Base-by-base conservation (phyloP, 495 filamentous ascomycete genomes). In the Podospora pseudocomata region DNA sequence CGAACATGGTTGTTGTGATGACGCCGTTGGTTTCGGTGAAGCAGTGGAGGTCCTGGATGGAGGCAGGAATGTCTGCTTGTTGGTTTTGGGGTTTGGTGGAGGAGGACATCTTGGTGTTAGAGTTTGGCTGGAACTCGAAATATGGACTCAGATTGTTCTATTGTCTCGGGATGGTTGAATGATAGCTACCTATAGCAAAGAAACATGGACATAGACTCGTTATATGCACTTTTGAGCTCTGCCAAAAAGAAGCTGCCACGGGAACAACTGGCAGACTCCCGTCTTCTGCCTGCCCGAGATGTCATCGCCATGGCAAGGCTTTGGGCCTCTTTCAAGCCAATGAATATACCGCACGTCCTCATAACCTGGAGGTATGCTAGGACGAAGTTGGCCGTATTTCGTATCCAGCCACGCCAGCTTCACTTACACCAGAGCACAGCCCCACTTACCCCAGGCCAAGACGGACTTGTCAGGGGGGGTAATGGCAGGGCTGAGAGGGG, bases 1-100 rank as follows among this genome's bases (percentile, higher is more conserved):
- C 81, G 71, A 77, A 73, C 77, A 78, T 80, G 65, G 78, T 88
- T 4, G 84, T 82, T 5, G 84, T 87, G 67, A 87, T 82, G 55
- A 88, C 80, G 56, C 86, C 85, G 59, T 86, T 79, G 30, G 86
- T 87, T 63, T 88, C 86, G 70, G 82, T 84, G 82, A 86, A 89
- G 79, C 85, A 87, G 75, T 81, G 80, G 2, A 81, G 75, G 65
- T 82, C 80, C 11, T 76, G 76, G 30, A 83, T 60, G 27, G 73
- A 65, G 2, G 74, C 72, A 0, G 79, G 77, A 63, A 81, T 66
- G 58, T 79, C 68, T 27, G 75, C 71, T 4, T 69, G 13, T 53
- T 71, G 63, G 59, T 68, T 13, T 34, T 67, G 69, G 49, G 56
- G 57, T 20, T 32, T 65, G 18, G 65, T 70, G 67, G 69, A 66